phyloP scores from a whole-genome alignment of 2,329 filamentous ascomycete species.

The Rasamsonia emersonii region DNA sequence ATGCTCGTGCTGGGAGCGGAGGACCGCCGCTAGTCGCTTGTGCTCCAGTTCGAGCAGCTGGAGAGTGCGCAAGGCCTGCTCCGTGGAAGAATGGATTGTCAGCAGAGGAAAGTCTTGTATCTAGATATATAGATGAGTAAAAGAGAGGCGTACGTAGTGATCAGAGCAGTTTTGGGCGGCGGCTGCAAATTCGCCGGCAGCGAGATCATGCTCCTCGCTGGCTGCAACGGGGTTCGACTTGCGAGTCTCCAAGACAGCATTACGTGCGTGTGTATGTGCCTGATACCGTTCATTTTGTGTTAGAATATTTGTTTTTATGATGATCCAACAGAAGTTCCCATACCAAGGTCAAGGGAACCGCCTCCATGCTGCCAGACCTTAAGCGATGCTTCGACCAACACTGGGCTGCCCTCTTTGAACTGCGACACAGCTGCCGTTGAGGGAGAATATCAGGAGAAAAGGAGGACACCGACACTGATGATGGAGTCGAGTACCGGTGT shows the following conservation, averaged over 20 bases:
- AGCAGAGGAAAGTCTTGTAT: no score
- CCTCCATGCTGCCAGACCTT: conserved; percentile 52
- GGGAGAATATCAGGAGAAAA: no score
- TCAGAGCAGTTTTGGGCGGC: conserved; percentile 66
- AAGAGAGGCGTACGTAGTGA: conserved; percentile 45
- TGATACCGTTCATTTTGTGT: conserved; percentile 29
- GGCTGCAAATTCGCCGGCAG: conserved; percentile 79
- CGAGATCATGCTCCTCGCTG: conserved; percentile 77
- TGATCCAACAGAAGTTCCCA: no score
- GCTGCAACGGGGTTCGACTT: conserved; percentile 67
- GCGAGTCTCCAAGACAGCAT: conserved; percentile 64
- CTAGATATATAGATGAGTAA: background rate
- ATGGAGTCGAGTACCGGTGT: no score
- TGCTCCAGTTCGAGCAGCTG: conserved; percentile 83
- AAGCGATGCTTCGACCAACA: no score
- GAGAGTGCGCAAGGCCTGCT: conserved; percentile 75
- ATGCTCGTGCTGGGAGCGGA: conserved; percentile 59
- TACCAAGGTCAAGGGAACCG: conserved; percentile 59
- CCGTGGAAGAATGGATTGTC: no score
- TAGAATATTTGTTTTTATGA: no score
- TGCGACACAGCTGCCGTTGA: no score
- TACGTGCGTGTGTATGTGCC: conserved; percentile 83
- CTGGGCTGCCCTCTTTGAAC: no score
- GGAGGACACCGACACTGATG: no score
- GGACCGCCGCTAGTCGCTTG: conserved; percentile 68